A percentile compares a stretch with the other conserved stretches of the same genome.
Conservation (phyloP, 306 rosid genomes). For the Geum urbanum region DNA sequence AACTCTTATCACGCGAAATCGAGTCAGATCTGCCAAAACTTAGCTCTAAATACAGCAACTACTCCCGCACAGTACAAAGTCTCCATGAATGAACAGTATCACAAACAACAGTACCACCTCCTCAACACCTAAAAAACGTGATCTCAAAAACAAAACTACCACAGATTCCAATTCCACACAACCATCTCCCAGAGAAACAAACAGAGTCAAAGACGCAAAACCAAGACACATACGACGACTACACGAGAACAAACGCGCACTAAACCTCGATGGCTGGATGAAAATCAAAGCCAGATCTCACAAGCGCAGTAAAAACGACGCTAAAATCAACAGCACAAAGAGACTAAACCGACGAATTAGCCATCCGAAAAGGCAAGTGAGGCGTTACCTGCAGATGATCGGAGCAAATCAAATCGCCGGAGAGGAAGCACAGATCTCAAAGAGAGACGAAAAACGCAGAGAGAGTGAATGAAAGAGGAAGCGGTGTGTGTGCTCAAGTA, state of each 20-base stretch:
- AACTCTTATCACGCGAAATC: neutral
- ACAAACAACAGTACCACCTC: neutral
- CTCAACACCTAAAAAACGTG: neutral
- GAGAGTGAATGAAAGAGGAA: neutral
- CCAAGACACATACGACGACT: neutral
- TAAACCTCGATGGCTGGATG: neutral
- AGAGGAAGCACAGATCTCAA: constrained; percentile 43
- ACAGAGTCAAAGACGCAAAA: neutral
- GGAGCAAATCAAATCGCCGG: constrained; percentile 5
- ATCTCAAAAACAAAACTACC: neutral
- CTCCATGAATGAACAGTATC: constrained; percentile 16
- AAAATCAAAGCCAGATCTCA: constrained; percentile 22
- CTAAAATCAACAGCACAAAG: constrained; percentile 9
- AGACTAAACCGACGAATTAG: constrained; percentile 7
- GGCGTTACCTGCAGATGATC: constrained; percentile 31
- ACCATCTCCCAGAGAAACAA: neutral
- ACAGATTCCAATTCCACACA: neutral
- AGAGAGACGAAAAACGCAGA: neutral
- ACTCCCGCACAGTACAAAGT: constrained; percentile 13
- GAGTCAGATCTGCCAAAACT: constrained; percentile 1
- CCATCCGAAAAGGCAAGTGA: constrained; percentile 8
- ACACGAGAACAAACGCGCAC: neutral
- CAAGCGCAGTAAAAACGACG: neutral
- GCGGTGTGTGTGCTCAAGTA: constrained; percentile 29
- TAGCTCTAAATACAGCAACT: neutral